Conservation (phyloP, 2,329 filamentous ascomycete genomes). For the Microcera coccophila region DNA sequence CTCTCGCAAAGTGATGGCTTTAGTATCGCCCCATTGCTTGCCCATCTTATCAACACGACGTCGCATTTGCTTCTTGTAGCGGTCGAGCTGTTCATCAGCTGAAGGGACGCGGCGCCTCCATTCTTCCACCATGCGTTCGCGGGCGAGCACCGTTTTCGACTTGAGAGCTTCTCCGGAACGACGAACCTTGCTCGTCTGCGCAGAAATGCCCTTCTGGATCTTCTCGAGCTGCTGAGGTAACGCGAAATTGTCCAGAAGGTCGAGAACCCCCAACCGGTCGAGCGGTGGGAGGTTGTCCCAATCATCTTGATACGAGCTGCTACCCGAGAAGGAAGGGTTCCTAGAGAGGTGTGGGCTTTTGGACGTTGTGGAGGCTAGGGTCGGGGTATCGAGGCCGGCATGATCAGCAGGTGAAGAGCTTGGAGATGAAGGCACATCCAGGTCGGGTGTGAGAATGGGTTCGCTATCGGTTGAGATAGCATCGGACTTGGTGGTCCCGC, state of each 20-base stretch:
- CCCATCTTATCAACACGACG: constrained; percentile 83
- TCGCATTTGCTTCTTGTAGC: constrained; percentile 84
- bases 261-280: constrained; percentile 86
- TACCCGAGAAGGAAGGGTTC: constrained; percentile 76
- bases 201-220: constrained; percentile 75
- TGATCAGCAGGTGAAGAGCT: constrained; percentile 43
- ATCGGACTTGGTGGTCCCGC: constrained; percentile 19
- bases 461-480: constrained; percentile 35
- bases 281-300: constrained; percentile 84
- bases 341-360: constrained; percentile 63
- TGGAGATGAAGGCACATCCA: constrained; percentile 35
- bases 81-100: constrained; percentile 87
- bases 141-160: constrained; percentile 71
- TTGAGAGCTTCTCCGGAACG: constrained; percentile 78
- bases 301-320: constrained; percentile 81
- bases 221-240: constrained; percentile 87
- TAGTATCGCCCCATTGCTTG: constrained; percentile 82
- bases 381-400: constrained; percentile 46
- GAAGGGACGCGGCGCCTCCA: constrained; percentile 83
- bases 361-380: constrained; percentile 43
- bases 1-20: constrained; percentile 81
- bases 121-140: constrained; percentile 85
- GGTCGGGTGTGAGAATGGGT: constrained; percentile 37
- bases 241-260: constrained; percentile 90
- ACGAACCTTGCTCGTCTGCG: constrained; percentile 80